Base-by-base conservation (phyloP, 148 eudicot species). In the Rhododendron molle region DNA sequence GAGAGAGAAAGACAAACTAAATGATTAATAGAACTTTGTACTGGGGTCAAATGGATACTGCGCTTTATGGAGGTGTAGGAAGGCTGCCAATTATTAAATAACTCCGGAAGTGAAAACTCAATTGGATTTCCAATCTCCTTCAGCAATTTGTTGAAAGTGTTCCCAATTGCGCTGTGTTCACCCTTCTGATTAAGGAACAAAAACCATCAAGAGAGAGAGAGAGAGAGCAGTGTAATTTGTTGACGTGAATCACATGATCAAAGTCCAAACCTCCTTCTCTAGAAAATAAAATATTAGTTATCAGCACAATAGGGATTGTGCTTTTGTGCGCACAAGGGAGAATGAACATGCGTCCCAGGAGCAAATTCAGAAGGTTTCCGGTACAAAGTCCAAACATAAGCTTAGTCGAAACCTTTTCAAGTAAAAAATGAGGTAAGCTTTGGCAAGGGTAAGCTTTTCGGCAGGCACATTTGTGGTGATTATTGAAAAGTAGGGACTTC, bases 101-200 rank as follows among this genome's bases (percentile, higher is more conserved):
- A 89, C 72, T 97, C 94, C 71, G 99, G 98, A 92, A 97, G 98
- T 87, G 93, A 95, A 89, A 95, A 97, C 76, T 97, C 99, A 76
- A 93, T 95, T 18, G 94, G 95, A 84, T 85, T 84, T 49, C 93
- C 93, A 91, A 97, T 92, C 80, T 93, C 90, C 83, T 92, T 89
- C 90, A 83, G 81, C 89, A 97, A 84, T 80, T 83, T 92, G 89
- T 89, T 85, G 87, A 97, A 97, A 87, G 94, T 85, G 56, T 90
- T 83, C 78, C 87, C 92, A 10, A 91, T 87, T 50, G 90, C 90
- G 67, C 82, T 81, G 58, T 50, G 71, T 81, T 92, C 92, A 81
- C 84, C 84, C 83, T 90, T 85, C 98, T 95, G 92, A 81, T 34
- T n/a, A 18, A 85, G 7, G 44, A 12, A 54, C 4, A 43, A 83